Base-by-base conservation (phyloP, 1,139 yeast species). In the Geotrichum armillariae region DNA sequence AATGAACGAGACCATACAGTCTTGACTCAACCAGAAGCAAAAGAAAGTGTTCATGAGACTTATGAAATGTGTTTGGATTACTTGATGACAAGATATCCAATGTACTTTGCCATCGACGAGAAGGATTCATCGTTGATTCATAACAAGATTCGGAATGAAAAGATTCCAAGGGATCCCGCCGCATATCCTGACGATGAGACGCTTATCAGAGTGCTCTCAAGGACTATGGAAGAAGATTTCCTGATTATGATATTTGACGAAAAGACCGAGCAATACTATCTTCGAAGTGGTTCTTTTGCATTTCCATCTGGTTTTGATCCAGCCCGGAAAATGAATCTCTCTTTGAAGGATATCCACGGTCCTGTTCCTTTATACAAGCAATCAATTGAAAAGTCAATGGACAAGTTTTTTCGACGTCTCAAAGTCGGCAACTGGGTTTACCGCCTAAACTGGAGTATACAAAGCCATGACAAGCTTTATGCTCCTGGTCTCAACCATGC, bases 291-390 rank as follows among this genome's bases (percentile, higher is more conserved):
- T 0, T 70, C 80, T 0, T 78, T 83, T 61, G 82, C 82, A 2
- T 85, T 83, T 68, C 90, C 94, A 0, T 83, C 86, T 2, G 94
- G 93, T 0, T 86, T 86, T 64, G 77, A 82, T 57, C 93, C 91
- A 1, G 60, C 64, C 6, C 74, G 71, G 35, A 75, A 84, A 52
- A 74, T 83, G 60, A 73, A 66, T 53, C 52, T 53, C 33, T 58
- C 64, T n/a, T 61, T 69, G 23, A 55, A 59, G 22, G 69, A 64
- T 29, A 75, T 83, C 40, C 89, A 83, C 58, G 75, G 68, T 14
- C 88, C 88, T 0, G 82, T 83, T 22, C 89, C 89, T 0, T 76
- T 77, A 7, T 83, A 83, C 60, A 71, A 74, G 51, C 65, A 72
- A 38, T 79, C 78, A 57, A 70, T 83, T 47, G 78, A 82, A 62